Evolutionary conservation across 2,329 filamentous ascomycete genomes (phyloP), one percentile per base, ranked within the genome.

Genomic region (Colletotrichum theobromicola): DNA sequence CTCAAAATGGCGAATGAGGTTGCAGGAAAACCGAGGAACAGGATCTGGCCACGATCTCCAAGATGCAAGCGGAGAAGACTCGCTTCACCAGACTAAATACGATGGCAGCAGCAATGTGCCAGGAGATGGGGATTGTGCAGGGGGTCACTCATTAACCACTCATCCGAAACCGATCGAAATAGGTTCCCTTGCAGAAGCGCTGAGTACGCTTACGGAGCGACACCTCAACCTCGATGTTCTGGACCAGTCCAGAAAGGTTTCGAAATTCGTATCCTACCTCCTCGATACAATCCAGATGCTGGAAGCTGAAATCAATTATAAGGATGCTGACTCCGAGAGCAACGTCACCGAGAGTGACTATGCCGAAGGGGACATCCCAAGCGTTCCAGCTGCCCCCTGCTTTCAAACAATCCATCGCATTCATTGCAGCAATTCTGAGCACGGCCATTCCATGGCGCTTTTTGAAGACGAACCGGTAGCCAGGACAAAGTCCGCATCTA

Each of bases 361-460:
- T 3, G 37, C n/a, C 4, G 18, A 10, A n/a, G 37, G 6, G 2
- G n/a, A 3, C 18, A 9, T 0, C 3, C 8, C 18, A 10, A 3
- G 4, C 0, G 4, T 18, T 0, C 7, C 16, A 3, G 37, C 37
- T 5, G 2, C 18, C 6, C 37, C 9, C 0, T 46, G 4, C 5
- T 46, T n/a, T 3, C 9, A 6, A n/a, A 46, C 18, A 6, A 0
- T 46, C 0, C 37, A 46, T 4, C 9, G 18, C 2, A 46, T 46
- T 3, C n/a, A n/a, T 0, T 42, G 37, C 2, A 3, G 0, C 9
- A n/a, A 3, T 10, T 0, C 4, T 5, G 1, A 8, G 2, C 37
- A 42, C 7, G 5, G 10, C 5, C 34, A 35, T 7, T 1, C 7
- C 15, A 4, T 1, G 2, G 0, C 34, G 2, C 4, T 35, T 35